Base-by-base conservation (phyloP, 2,329 filamentous ascomycete species). In the Drechslerella stenobrocha region DNA sequence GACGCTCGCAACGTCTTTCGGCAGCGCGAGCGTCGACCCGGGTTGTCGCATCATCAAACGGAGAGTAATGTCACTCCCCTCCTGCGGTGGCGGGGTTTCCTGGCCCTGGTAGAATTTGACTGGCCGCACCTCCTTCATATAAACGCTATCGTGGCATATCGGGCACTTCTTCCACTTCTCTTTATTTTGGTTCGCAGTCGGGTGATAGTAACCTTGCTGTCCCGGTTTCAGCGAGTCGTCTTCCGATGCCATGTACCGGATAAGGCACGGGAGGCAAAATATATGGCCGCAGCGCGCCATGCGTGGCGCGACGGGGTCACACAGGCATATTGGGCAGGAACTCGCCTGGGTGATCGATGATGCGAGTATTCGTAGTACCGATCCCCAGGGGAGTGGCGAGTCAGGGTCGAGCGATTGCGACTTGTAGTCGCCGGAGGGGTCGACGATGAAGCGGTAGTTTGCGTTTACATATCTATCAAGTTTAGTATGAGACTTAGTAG, bases 211-310 rank as follows among this genome's bases (percentile, higher is more conserved):
- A 26, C 87, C 80, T 73, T 83, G 86, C 77, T 87, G 91, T 70
- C 87, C 85, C 0, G 81, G 81, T 1, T 79, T 71, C 7, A 83
- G 79, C 61, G 81, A 82, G 6, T 78, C 77, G 30, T 88, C 87
- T n/a, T 88, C 86, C 5, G 90, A 88, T 73, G 95, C 89, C 90
- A 98, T 96, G 76, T 95, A 98, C 50, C 93, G 87, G 70, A 97
- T 89, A 69, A 97, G 78, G 75, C 93, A 98, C 3, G 93, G 87
- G 30, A 97, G 79, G 75, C 93, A 98, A 76, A 96, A 97, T 9
- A 98, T 96, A 75, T 98, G 93, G 0, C 93, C 93, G 74, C 93
- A 98, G 74, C 87, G 92, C 40, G 93, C 91, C 92, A 98, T 98
- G 58, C 93, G 86, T 28, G 93, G 91, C 5, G 93, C 93, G 15